A percentile compares a stretch with the other conserved stretches of the same genome.
phyloP scores from a whole-genome alignment of 805 yeast species.

The Pichia membranifaciens region DNA sequence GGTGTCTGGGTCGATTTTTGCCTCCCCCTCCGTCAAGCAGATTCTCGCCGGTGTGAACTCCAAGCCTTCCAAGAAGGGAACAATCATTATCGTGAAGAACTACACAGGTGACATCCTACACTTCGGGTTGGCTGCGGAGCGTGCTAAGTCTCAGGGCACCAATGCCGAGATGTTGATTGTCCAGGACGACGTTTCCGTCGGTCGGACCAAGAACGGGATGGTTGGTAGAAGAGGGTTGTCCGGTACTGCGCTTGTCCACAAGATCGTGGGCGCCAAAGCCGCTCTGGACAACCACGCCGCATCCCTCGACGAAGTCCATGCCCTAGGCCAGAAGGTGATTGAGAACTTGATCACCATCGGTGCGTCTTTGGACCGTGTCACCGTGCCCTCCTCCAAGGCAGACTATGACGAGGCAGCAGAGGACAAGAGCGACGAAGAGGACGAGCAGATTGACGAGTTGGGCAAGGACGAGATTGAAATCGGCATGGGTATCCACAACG shows the following conservation, averaged over 20 bases:
- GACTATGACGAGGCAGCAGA: constrained; percentile 3
- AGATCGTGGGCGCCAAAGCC: constrained; percentile 66
- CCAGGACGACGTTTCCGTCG: constrained; percentile 92
- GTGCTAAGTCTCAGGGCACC: constrained; percentile 74
- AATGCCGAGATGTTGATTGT: constrained; percentile 69
- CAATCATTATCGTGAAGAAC: constrained; percentile 77
- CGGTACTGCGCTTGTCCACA: constrained; percentile 84
- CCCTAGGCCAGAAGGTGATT: constrained; percentile 55
- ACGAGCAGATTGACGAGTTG: constrained; percentile 36
- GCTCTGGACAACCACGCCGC: constrained; percentile 26
- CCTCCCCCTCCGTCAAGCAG: constrained; percentile 85
- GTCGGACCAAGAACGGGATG: constrained; percentile 79
- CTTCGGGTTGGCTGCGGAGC: constrained; percentile 86
- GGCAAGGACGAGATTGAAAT: constrained; percentile 67
- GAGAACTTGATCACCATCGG: constrained; percentile 78
- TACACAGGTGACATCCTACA: constrained; percentile 93
- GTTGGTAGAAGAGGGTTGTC: constrained; percentile 95
- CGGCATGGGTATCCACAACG: constrained; percentile 96
- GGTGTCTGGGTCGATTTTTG: constrained; percentile 86
- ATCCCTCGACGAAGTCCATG: constrained; percentile 47
- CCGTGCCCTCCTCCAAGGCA: constrained; percentile 66
- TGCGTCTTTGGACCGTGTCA: constrained; percentile 82
- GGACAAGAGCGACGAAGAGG: constrained; percentile 28
- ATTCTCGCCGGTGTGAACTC: constrained; percentile 67
- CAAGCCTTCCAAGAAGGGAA: constrained; percentile 50